Percentiles rank a stretch among this genome's conserved stretches.
phyloP scores from a whole-genome alignment of 768 basidiomycete species.

The Ramaria rubella region DNA sequence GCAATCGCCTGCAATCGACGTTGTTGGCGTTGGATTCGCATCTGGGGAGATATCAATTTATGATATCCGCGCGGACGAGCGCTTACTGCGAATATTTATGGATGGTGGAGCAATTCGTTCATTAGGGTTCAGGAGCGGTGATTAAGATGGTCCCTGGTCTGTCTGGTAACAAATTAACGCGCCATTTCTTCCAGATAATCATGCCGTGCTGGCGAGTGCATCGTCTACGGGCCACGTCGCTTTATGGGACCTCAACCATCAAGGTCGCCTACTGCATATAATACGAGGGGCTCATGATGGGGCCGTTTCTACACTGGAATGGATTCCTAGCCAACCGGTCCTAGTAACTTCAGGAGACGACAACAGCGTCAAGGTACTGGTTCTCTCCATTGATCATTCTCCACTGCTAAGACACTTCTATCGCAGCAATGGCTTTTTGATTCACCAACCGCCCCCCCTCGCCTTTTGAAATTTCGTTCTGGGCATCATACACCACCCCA shows the following conservation, averaged over 20 bases:
- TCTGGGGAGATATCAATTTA: conserved; percentile 85
- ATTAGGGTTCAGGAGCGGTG: conserved; percentile 83
- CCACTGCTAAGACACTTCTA: not conserved
- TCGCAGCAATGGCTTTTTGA: conserved; percentile 96
- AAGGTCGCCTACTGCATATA: conserved; percentile 78
- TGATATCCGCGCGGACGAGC: conserved; percentile 86
- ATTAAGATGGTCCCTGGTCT: no score
- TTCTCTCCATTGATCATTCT: not conserved
- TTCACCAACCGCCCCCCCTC: conserved; percentile 77
- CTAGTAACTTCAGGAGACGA: conserved; percentile 88
- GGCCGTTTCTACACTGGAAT: conserved; percentile 74
- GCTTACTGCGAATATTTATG: conserved; percentile 84
- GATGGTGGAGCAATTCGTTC: conserved; percentile 75
- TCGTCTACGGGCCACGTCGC: conserved; percentile 86
- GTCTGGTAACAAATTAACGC: no score
- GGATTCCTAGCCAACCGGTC: conserved; percentile 90
- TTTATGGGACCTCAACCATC: conserved; percentile 84
- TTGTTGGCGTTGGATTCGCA: conserved; percentile 86
- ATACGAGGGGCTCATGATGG: conserved; percentile 87
- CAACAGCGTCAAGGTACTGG: conserved; percentile 86
- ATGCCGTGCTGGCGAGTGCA: conserved; percentile 81
- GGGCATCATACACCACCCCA: conserved; percentile 91
- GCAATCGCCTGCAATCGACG: conserved; percentile 94
- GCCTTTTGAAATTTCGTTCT: conserved; percentile 84
- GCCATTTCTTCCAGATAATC: conserved; percentile 63